Evolutionary conservation across 116 monocot species (phyloP).

Genomic region (Phalaenopsis hybrid): DNA sequence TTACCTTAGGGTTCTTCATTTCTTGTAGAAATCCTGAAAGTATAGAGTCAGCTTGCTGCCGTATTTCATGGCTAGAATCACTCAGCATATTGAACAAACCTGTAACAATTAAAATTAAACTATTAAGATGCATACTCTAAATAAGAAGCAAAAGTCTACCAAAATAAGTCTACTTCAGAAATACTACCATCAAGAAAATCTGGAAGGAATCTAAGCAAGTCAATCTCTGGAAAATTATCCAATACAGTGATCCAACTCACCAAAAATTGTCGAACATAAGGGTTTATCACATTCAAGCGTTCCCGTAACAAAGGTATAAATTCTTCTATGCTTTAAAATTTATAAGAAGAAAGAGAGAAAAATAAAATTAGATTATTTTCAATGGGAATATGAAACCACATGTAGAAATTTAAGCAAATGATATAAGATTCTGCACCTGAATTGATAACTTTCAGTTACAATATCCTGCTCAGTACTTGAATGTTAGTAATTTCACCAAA

Average conservation of each 20-base stretch:
- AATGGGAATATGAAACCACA: not conserved
- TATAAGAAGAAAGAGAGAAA: conserved; percentile 12
- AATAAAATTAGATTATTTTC: conserved; percentile 1
- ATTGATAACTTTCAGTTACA: conserved; percentile 95
- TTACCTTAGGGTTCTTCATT: conserved; percentile 93
- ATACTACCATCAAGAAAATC: conserved; percentile 98
- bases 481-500: not conserved
- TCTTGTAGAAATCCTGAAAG: conserved; percentile 93
- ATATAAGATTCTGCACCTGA: conserved; percentile 49
- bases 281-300: conserved; percentile 98
- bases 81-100: conserved; percentile 94
- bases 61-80: conserved; percentile 90
- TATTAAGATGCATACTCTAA: conserved; percentile 21
- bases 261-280: conserved; percentile 93
- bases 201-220: conserved; percentile 99
- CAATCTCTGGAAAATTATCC: conserved; percentile 96
- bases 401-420: not conserved
- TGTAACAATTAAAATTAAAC: conserved; percentile 19
- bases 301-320: conserved; percentile 95
- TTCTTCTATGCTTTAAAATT: conserved; percentile 84
- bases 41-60: conserved; percentile 89
- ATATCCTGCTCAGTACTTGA: conserved; percentile 61
- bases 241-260: conserved; percentile 98
- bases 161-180: conserved; percentile 8
- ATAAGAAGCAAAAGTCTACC: conserved; percentile 1